A percentile compares a stretch with the other conserved stretches of the same genome.
Conservation (phyloP, 1,284 basidiomycete species). For the Flammula alnicola region DNA sequence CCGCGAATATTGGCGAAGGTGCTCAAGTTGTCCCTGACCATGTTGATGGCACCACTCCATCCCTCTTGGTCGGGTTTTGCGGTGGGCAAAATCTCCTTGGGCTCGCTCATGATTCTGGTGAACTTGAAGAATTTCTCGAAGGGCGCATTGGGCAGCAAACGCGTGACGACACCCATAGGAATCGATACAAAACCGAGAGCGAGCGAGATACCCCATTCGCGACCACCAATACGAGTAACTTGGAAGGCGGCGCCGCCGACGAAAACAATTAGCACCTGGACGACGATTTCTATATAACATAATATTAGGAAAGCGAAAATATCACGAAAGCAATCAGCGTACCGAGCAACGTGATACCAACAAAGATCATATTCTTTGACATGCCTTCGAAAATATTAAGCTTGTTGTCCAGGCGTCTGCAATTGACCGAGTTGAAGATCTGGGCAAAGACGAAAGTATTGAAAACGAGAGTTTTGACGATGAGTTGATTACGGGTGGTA, state of each 20-base stretch:
- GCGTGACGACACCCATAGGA: conserved; percentile 87
- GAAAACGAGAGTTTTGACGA: conserved; percentile 90
- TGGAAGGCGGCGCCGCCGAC: conserved; percentile 92
- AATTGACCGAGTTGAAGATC: conserved; percentile 95
- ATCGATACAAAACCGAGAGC: conserved; percentile 87
- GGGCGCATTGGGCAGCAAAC: conserved; percentile 82
- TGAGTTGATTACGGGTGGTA: conserved; percentile 35
- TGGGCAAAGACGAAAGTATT: conserved; percentile 97
- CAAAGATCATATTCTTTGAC: conserved; percentile 84
- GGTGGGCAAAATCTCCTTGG: conserved; percentile 67
- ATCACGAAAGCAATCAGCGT: conserved; percentile 17
- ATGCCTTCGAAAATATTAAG: conserved; percentile 93
- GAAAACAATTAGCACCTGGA: conserved; percentile 90
- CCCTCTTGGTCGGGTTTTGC: conserved; percentile 62
- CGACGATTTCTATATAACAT: conserved; percentile 75
- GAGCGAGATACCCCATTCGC: conserved; percentile 94
- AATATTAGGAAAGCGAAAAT: conserved; percentile 1
- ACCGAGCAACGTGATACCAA: conserved; percentile 88
- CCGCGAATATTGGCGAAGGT: conserved; percentile 86
- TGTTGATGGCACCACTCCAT: conserved; percentile 74
- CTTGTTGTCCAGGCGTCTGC: conserved; percentile 82
- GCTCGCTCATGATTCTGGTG: conserved; percentile 69
- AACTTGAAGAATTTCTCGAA: conserved; percentile 76
- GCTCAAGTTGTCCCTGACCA: conserved; percentile 84
- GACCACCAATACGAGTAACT: conserved; percentile 79